Evolutionary conservation across 805 yeast genomes (phyloP).

Genomic region (Blastobotrys mokoenaii): DNA sequence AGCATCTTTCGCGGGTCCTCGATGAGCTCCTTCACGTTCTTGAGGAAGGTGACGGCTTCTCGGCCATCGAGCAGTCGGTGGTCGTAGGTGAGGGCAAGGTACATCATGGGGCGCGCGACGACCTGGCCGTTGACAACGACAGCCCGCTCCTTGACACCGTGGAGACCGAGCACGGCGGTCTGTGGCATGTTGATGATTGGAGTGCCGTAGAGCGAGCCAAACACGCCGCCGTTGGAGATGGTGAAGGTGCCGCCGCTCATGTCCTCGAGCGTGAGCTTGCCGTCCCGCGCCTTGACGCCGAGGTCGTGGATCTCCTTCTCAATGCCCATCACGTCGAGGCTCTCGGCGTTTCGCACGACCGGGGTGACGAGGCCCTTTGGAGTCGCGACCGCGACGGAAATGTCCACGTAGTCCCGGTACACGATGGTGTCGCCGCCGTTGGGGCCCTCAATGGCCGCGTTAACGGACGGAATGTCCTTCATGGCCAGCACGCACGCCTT

Average conservation of each 20-base stretch:
- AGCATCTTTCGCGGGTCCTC: slow-evolving; percentile 99
- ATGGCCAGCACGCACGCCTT: slow-evolving; percentile 89
- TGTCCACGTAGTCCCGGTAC: slow-evolving; percentile 92
- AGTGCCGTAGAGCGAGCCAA: slow-evolving; percentile 95
- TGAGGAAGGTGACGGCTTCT: slow-evolving; percentile 96
- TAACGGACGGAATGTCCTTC: slow-evolving; percentile 90
- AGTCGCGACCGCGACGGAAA: slow-evolving; percentile 95
- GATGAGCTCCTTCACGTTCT: slow-evolving; percentile 89
- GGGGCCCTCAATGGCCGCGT: slow-evolving; percentile 78
- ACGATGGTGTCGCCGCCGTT: slow-evolving; percentile 79
- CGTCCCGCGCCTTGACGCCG: slow-evolving; percentile 93
- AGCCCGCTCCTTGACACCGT: slow-evolving; percentile 96
- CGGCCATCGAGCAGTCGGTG: slow-evolving; percentile 98
- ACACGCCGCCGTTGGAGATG: slow-evolving; percentile 98
- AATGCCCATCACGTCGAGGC: slow-evolving; percentile 76
- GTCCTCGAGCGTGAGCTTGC: slow-evolving; percentile 92
- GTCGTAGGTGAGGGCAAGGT: slow-evolving; percentile 95
- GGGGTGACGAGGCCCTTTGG: slow-evolving; percentile 99
- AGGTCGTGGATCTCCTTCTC: slow-evolving; percentile 76
- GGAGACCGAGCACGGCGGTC: slow-evolving; percentile 95
- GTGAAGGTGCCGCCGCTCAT: slow-evolving; percentile 99
- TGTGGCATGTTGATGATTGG: slow-evolving; percentile 98
- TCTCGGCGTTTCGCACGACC: slow-evolving; percentile 93
- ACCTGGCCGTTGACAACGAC: slow-evolving; percentile 94
- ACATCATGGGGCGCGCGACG: slow-evolving; percentile 99